Conservation (phyloP, 345 rosid species). For the Eucalyptus pumila region DNA sequence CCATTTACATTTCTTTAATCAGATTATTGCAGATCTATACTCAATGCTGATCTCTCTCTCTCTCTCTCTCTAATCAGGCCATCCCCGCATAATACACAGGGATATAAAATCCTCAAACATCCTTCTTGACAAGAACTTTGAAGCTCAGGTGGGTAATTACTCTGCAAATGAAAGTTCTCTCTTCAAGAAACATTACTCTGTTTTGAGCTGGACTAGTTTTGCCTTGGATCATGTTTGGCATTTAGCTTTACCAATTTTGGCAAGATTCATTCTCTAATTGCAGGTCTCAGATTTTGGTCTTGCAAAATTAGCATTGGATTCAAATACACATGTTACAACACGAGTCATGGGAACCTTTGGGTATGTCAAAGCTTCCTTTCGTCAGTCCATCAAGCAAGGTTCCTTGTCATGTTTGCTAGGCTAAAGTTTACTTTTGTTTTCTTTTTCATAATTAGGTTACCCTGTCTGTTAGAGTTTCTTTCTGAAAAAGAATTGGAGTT, state of each 20-base stretch:
- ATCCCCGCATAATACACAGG: conserved; percentile 96
- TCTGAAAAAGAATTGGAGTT: not conserved
- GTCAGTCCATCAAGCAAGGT: not conserved
- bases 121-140: conserved; percentile 76
- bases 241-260: not conserved
- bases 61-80: conserved; percentile 36
- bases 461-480: not conserved
- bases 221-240: not conserved
- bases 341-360: conserved; percentile 99
- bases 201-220: not conserved
- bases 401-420: not conserved
- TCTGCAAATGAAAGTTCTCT: not conserved
- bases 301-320: conserved; percentile 83
- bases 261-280: not conserved
- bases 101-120: conserved; percentile 97
- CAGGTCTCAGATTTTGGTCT: conserved; percentile 98
- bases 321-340: conserved; percentile 82
- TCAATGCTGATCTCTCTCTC: not conserved
- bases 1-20: not conserved
- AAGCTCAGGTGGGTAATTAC: conserved; percentile 56
- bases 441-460: not conserved
- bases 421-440: not conserved
- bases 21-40: not conserved
- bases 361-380: conserved; percentile 16
- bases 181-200: not conserved